Conservation (phyloP, 2,329 filamentous ascomycete genomes). For the Claviceps citrina region DNA sequence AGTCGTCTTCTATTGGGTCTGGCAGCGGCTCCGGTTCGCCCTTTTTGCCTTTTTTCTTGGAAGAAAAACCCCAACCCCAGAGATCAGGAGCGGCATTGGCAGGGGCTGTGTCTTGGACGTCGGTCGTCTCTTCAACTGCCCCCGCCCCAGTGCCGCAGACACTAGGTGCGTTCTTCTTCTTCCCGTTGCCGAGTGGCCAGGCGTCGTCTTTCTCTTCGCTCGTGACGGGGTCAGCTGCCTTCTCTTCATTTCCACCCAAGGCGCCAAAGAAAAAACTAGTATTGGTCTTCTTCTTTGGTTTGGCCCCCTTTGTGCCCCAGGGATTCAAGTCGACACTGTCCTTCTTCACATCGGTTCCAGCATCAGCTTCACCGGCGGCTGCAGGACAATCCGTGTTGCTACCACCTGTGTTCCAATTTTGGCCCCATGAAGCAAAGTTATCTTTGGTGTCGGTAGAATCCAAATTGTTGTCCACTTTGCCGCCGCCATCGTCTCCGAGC, state of each 20-base stretch:
- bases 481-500: slow-evolving; percentile 41
- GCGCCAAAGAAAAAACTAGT: slow-evolving; percentile 31
- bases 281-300: slow-evolving; percentile 37
- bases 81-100: slow-evolving; percentile 11
- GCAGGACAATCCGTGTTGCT: slow-evolving; percentile 28
- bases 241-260: slow-evolving; percentile 26
- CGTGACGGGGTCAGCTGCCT: slow-evolving; percentile 21
- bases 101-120: slow-evolving; percentile 13
- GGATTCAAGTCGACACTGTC: slow-evolving; percentile 30
- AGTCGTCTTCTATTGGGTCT: slow-evolving; percentile 18
- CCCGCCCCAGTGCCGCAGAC: no score
- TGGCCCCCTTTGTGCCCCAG: slow-evolving; percentile 31
- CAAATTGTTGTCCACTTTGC: slow-evolving; percentile 41
- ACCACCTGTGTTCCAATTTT: slow-evolving; percentile 42
- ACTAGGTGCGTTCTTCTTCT: slow-evolving; percentile 24
- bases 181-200: slow-evolving; percentile 21
- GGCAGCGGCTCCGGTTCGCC: slow-evolving; percentile 14
- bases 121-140: no score
- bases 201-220: slow-evolving; percentile 15
- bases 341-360: slow-evolving; percentile 24
- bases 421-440: slow-evolving; percentile 42
- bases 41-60: slow-evolving; percentile 28
- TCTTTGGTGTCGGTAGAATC: slow-evolving; percentile 30
- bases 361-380: slow-evolving; percentile 10
- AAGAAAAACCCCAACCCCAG: slow-evolving; percentile 22